Percentiles rank a stretch among this genome's conserved stretches.
Conservation (phyloP, 176 grass and related monocot species). For the Zizania latifolia region DNA sequence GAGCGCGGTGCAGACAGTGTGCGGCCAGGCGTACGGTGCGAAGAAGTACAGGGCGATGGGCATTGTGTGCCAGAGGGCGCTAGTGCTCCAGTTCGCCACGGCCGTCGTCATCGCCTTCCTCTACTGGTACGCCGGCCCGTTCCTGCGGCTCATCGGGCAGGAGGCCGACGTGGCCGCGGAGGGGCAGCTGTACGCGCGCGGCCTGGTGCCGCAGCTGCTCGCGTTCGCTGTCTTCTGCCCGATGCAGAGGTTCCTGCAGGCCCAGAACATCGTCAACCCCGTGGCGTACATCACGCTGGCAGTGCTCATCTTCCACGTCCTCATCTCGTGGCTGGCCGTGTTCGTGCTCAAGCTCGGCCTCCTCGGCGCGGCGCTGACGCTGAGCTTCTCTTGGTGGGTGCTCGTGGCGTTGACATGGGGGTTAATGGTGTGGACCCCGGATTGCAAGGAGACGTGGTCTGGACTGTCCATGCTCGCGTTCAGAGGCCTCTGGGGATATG, state of each 20-base stretch:
- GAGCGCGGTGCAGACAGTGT: conserved; percentile 74
- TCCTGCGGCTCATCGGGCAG: conserved; percentile 56
- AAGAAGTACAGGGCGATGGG: conserved; percentile 55
- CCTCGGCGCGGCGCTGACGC: conserved; percentile 39
- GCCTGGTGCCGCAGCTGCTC: conserved; percentile 47
- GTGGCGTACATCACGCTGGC: conserved; percentile 36
- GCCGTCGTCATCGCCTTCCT: conserved; percentile 49
- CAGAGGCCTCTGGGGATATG: conserved; percentile 51
- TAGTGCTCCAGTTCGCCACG: conserved; percentile 47
- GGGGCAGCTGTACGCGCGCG: conserved; percentile 57
- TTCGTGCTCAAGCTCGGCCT: conserved; percentile 44
- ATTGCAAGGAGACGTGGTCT: conserved; percentile 55
- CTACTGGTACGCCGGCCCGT: conserved; percentile 56
- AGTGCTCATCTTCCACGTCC: conserved; percentile 53
- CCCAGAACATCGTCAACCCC: conserved; percentile 61
- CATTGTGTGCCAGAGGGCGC: conserved; percentile 57
- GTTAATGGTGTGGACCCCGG: conserved; percentile 45
- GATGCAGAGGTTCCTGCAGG: conserved; percentile 80
- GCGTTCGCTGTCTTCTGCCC: conserved; percentile 75
- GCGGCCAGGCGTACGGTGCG: conserved; percentile 71
- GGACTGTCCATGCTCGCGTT: conserved; percentile 50
- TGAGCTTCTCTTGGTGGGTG: conserved; percentile 66
- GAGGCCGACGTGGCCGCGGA: conserved; percentile 28
- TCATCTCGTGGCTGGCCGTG: conserved; percentile 47
- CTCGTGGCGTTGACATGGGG: conserved; percentile 50